A percentile compares a stretch with the other conserved stretches of the same genome.
Evolutionary conservation across 2,329 filamentous ascomycete genomes (phyloP).

Genomic region (Hortaea werneckii): DNA sequence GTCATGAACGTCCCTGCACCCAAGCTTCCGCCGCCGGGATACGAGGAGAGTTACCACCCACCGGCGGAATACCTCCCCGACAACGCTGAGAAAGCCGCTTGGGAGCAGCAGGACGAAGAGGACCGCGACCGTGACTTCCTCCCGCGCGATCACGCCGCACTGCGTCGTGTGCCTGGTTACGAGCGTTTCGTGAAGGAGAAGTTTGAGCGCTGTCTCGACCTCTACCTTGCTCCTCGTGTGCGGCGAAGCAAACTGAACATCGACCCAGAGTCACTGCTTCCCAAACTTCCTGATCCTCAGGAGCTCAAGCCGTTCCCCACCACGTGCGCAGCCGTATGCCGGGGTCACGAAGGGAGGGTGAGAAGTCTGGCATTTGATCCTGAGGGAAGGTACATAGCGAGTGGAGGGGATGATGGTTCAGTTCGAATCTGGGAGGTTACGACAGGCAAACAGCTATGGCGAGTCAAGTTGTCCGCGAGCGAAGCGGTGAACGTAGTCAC

Average conservation of each 20-base stretch:
- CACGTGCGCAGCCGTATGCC: constrained; percentile 74
- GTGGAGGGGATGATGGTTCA: constrained; percentile 87
- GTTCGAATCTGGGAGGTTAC: constrained; percentile 82
- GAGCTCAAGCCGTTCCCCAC: constrained; percentile 94
- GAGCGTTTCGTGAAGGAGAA: constrained; percentile 85
- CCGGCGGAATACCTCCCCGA: constrained; percentile 88
- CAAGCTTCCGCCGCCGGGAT: constrained; percentile 84
- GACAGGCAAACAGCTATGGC: constrained; percentile 82
- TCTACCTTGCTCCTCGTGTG: constrained; percentile 87
- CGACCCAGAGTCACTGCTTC: constrained; percentile 82
- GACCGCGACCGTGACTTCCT: constrained; percentile 85
- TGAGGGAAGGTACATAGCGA: constrained; percentile 74
- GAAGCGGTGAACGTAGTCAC: constrained; percentile 76
- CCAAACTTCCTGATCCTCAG: constrained; percentile 84
- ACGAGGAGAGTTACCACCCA: constrained; percentile 93
- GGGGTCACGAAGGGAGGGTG: constrained; percentile 80
- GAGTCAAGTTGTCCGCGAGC: constrained; percentile 62
- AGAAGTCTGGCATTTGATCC: constrained; percentile 78
- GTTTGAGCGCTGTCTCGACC: constrained; percentile 88
- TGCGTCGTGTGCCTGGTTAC: constrained; percentile 88
- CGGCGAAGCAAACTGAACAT: constrained; percentile 93
- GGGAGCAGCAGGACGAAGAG: constrained; percentile 80
- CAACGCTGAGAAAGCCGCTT: constrained; percentile 69
- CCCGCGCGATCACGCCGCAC: constrained; percentile 67
- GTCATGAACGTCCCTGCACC: constrained; percentile 92